These are phyloP conservation scores for Colletotrichum spinosum DNA, from an alignment of 2,329 filamentous ascomycete species.

Conservation along the genomic window DNA sequence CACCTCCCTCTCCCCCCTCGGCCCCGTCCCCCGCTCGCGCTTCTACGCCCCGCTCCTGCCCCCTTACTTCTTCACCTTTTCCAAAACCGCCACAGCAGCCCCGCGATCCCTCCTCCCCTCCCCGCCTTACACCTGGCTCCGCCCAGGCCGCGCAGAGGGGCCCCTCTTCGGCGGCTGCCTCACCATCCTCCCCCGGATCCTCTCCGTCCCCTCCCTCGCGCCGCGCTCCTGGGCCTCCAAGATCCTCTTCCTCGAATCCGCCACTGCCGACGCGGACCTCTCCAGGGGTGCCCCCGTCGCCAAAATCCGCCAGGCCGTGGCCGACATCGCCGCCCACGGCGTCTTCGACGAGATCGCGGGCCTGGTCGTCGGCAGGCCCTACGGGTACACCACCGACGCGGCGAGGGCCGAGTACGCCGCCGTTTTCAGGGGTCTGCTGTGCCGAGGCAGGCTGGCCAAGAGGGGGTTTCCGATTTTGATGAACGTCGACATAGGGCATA, in stretches of 20 bases:
- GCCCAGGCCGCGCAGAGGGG: conserved; percentile 51
- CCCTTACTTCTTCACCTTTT: conserved; percentile 36
- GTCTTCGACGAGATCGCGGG: conserved; percentile 55
- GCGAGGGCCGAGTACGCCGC: conserved; percentile 43
- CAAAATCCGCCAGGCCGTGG: conserved; percentile 48
- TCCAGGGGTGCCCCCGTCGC: conserved; percentile 41
- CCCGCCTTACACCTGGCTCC: conserved; percentile 51
- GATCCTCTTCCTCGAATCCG: conserved; percentile 56
- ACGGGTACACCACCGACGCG: conserved; percentile 51
- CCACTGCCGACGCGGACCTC: conserved; percentile 45
- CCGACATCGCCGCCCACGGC: conserved; percentile 55
- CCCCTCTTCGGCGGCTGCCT: conserved; percentile 57
- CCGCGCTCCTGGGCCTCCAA: conserved; percentile 51
- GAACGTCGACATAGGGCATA: conserved; percentile 57
- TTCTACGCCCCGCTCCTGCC: conserved; percentile 45
- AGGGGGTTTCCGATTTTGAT: conserved; percentile 53
- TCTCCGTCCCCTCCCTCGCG: conserved; percentile 46
- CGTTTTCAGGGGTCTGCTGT: conserved; percentile 48
- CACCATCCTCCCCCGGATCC: conserved; percentile 52
- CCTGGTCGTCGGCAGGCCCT: conserved; percentile 55
- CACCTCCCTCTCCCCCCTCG: conserved; percentile 41
- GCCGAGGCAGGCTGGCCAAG: conserved; percentile 46
- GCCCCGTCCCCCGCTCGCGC: conserved; percentile 46
- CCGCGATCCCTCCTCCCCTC: conserved; percentile 44
- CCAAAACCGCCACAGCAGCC: conserved; percentile 41